Evolutionary conservation across 768 basidiomycete genomes (phyloP).

Genomic region (Pluteus cervinus): DNA sequence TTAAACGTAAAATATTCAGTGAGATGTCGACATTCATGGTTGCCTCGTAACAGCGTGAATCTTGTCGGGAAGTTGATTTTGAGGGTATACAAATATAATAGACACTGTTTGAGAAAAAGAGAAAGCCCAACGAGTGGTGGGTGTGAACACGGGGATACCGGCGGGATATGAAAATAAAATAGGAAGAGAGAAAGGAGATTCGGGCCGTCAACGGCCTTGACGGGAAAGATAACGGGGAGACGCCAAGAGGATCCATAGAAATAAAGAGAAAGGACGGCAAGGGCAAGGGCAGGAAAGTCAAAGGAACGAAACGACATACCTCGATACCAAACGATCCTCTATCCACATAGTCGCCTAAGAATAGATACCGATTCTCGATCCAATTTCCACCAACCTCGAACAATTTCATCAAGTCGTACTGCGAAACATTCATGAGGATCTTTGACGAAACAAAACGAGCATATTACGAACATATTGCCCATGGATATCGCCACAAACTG

Average conservation of each 20-base stretch:
- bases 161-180: no score
- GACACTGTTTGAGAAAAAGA: no score
- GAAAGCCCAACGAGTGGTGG: no score
- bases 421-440: constrained; percentile 7
- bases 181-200: no score
- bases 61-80: constrained; percentile 87
- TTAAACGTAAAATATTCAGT: constrained; percentile 99
- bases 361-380: constrained; percentile 79
- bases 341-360: constrained; percentile 97
- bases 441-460: neutral
- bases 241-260: neutral
- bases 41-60: constrained; percentile 83
- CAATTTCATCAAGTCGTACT: constrained; percentile 98
- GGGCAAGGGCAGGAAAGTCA: constrained; percentile 1
- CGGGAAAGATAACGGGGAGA: no score
- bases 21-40: constrained; percentile 95
- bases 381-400: constrained; percentile 92
- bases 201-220: no score
- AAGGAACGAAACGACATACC: constrained; percentile 19
- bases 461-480: constrained; percentile 79
- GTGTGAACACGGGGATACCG: constrained; percentile 19
- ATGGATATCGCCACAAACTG: constrained; percentile 96
- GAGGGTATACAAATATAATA: constrained; percentile 88
- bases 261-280: neutral
- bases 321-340: constrained; percentile 86